Percentiles rank a stretch among this genome's conserved stretches.
phyloP scores from a whole-genome alignment of 2,329 filamentous ascomycete genomes.

The Akanthomyces lecanii region DNA sequence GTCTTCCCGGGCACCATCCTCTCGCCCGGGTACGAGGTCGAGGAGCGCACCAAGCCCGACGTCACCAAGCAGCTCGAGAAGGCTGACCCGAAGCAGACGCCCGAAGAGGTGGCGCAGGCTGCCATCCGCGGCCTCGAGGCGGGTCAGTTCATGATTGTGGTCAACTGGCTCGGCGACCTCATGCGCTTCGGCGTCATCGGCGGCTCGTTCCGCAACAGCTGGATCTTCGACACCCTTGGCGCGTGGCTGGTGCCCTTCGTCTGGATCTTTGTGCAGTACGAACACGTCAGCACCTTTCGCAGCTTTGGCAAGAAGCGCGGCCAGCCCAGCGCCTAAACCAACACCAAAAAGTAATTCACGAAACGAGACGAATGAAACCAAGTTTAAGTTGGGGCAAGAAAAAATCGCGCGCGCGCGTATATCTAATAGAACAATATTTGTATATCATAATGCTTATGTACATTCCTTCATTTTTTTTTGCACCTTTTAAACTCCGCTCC shows the following conservation, averaged over 20 bases:
- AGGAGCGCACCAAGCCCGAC: constrained; percentile 74
- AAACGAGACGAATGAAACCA: constrained; percentile 16
- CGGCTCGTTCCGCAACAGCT: constrained; percentile 54
- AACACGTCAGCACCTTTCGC: constrained; percentile 55
- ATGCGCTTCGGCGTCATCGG: constrained; percentile 63
- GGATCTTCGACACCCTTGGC: constrained; percentile 55
- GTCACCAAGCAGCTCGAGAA: constrained; percentile 78
- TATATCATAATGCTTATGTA: constrained; percentile 15
- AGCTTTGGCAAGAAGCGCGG: constrained; percentile 55
- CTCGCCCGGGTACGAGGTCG: constrained; percentile 67
- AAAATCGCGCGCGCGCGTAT: constrained; percentile 8
- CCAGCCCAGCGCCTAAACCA: constrained; percentile 47
- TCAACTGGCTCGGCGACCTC: constrained; percentile 65
- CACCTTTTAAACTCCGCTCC: constrained; percentile 50
- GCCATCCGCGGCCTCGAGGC: constrained; percentile 72
- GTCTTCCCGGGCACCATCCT: constrained; percentile 82
- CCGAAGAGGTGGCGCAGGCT: constrained; percentile 68
- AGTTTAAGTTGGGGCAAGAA: not conserved
- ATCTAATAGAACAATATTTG: constrained; percentile 4
- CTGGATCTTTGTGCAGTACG: constrained; percentile 54
- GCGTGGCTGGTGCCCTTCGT: constrained; percentile 49
- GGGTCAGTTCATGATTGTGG: constrained; percentile 75
- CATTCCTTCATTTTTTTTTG: constrained; percentile 7
- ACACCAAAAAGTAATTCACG: constrained; percentile 22
- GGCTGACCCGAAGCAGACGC: constrained; percentile 73